These are phyloP conservation scores for Russula sp. DNA, from an alignment of 768 basidiomycete species.

Conservation along the genomic window DNA sequence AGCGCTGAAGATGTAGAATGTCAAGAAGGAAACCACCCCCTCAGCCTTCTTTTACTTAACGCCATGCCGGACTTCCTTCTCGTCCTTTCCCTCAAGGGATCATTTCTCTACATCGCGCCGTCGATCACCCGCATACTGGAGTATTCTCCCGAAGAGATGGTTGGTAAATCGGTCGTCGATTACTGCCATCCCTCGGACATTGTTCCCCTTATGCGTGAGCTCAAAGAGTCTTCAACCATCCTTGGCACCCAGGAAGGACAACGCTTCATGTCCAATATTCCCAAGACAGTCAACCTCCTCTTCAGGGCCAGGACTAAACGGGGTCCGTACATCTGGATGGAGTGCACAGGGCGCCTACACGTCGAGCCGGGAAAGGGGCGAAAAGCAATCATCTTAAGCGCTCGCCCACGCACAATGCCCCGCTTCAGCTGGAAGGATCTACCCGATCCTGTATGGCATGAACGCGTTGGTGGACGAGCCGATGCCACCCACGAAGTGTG, in stretches of 20 bases:
- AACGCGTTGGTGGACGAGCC: conserved; percentile 15
- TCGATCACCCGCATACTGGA: conserved; percentile 72
- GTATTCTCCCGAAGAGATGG: conserved; percentile 78
- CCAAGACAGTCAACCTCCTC: conserved; percentile 70
- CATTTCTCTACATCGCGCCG: conserved; percentile 88
- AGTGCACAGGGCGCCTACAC: conserved; percentile 81
- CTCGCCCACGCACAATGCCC: conserved; percentile 64
- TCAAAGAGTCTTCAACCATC: conserved; percentile 58
- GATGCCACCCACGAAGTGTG: conserved; percentile 40
- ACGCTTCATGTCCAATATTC: conserved; percentile 22
- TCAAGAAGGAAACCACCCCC: conserved; percentile 37
- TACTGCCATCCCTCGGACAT: conserved; percentile 87
- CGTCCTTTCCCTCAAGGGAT: conserved; percentile 88
- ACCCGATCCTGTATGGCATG: conserved; percentile 28
- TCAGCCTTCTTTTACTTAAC: conserved; percentile 57
- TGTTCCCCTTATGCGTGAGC: conserved; percentile 83
- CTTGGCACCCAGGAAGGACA: conserved; percentile 22
- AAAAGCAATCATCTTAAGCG: conserved; percentile 90
- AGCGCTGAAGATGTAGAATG: conserved; percentile 23
- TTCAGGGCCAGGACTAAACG: conserved; percentile 72
- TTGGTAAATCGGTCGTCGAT: conserved; percentile 70
- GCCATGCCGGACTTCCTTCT: conserved; percentile 73
- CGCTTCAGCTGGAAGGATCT: conserved; percentile 54
- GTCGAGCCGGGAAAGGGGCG: conserved; percentile 91
- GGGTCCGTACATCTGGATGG: conserved; percentile 77